Evolutionary conservation across 2,329 filamentous ascomycete genomes (phyloP), one percentile per base, ranked within the genome.

Genomic region (Aspergillus oerlinghausenensis): DNA sequence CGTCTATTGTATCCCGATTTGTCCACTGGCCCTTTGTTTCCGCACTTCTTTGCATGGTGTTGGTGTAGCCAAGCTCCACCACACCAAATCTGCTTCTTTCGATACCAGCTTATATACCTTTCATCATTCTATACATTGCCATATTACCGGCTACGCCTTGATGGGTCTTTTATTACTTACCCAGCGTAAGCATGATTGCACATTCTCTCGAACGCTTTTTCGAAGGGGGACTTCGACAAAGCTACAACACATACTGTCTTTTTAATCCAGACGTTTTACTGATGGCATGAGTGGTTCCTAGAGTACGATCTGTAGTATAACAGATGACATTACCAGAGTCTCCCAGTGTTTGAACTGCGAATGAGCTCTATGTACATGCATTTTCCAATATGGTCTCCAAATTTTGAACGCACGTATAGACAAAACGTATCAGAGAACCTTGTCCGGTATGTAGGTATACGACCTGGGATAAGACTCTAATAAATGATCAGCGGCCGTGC

Each of bases 401-500:
- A 35, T 6, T 14, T 17, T 6, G 32, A 35, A 35, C 11, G 32
- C 10, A 35, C 4, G 11, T 35, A 43, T 28, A 19, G 57, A 1
- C 23, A 47, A 25, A 6, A 26, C 21, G 17, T 17, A 23, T 57
- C 49, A 67, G 51, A 67, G 51, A 11, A 55, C 60, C 55, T 68
- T 75, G 49, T 75, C 69, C 1, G 69, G 66, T 52, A 75, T 71
- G 54, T 77, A 68, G 4, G 69, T 66, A 48, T 76, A 74, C 3
- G 70, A 72, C 60, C 71, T 79, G 0, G 77, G 75, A 32, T 77
- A 70, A 19, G 74, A 77, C 52, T 80, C 76, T 60, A 74, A 54
- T 21, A 47, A 9, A 8, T 26, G 19, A 43, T 60, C 21, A 60
- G 55, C 25, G 4, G 29, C n/a, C 49, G 26, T 19, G 8, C 19